These are phyloP conservation scores for Trichosporon ovoides DNA, from an alignment of 1,284 basidiomycete genomes.

Conservation along the genomic window DNA sequence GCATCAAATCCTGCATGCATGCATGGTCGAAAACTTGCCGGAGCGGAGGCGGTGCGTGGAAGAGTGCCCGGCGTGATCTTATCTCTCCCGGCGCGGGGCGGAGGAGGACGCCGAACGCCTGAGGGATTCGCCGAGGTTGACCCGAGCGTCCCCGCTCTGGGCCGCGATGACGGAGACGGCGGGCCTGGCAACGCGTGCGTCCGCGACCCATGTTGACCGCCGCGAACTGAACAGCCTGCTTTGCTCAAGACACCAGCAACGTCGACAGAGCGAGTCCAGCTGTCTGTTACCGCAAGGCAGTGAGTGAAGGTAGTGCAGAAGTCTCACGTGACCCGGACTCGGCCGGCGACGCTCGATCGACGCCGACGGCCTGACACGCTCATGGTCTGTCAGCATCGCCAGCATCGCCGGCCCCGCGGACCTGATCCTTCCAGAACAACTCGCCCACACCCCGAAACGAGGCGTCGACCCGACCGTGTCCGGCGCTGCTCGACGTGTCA, in stretches of 20 bases:
- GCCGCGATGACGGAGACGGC: no score
- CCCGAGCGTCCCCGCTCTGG: no score
- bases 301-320: background rate
- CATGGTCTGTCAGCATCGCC: no score
- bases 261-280: background rate
- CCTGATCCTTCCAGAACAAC: background rate
- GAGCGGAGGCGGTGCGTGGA: background rate
- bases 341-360: background rate
- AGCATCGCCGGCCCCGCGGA: background rate
- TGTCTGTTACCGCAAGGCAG: background rate
- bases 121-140: background rate
- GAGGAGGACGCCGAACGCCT: background rate
- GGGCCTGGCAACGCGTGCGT: no score
- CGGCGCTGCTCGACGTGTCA: no score
- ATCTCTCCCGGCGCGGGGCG: background rate
- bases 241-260: background rate
- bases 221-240: no score
- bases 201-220: no score
- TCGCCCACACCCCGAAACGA: no score
- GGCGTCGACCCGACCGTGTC: background rate
- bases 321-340: conserved; percentile 3
- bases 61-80: background rate
- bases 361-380: no score
- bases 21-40: background rate
- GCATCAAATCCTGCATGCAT: no score